phyloP scores from a whole-genome alignment of 1,139 yeast genomes.

The Pichia sp. region DNA sequence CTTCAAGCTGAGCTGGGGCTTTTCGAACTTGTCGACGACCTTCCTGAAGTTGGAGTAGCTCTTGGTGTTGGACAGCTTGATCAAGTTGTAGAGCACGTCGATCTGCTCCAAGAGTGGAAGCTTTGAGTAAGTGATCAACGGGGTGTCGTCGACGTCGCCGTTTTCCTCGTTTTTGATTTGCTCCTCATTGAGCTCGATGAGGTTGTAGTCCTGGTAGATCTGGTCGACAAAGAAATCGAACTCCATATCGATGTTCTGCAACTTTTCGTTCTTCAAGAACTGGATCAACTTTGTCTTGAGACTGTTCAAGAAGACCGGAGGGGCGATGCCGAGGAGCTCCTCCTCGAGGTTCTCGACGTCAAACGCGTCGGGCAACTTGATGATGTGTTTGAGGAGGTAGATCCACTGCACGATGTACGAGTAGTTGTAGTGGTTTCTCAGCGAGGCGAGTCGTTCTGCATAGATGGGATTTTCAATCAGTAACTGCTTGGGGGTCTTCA shows the following conservation, averaged over 20 bases:
- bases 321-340: slow-evolving; percentile 45
- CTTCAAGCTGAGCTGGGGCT: slow-evolving; percentile 34
- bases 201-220: slow-evolving; percentile 19
- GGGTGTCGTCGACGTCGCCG: slow-evolving; percentile 18
- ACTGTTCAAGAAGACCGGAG: slow-evolving; percentile 38
- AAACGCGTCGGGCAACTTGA: slow-evolving; percentile 45
- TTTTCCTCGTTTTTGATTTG: slow-evolving; percentile 17
- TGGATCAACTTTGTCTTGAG: slow-evolving; percentile 41
- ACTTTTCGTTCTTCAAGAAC: slow-evolving; percentile 28
- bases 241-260: slow-evolving; percentile 26
- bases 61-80: slow-evolving; percentile 36
- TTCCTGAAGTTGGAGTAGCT: slow-evolving; percentile 39
- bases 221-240: slow-evolving; percentile 26
- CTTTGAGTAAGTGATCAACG: slow-evolving; percentile 35
- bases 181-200: slow-evolving; percentile 14
- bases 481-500: slow-evolving; percentile 29
- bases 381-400: slow-evolving; percentile 41
- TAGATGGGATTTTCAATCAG: slow-evolving; percentile 30
- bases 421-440: slow-evolving; percentile 33
- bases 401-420: slow-evolving; percentile 51
- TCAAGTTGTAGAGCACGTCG: slow-evolving; percentile 40
- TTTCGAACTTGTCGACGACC: slow-evolving; percentile 40
- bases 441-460: slow-evolving; percentile 15
- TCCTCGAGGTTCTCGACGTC: slow-evolving; percentile 54
- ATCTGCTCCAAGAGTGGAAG: slow-evolving; percentile 38